Conservation (phyloP, 495 filamentous ascomycete species). For the Mytilinidion resinicola region DNA sequence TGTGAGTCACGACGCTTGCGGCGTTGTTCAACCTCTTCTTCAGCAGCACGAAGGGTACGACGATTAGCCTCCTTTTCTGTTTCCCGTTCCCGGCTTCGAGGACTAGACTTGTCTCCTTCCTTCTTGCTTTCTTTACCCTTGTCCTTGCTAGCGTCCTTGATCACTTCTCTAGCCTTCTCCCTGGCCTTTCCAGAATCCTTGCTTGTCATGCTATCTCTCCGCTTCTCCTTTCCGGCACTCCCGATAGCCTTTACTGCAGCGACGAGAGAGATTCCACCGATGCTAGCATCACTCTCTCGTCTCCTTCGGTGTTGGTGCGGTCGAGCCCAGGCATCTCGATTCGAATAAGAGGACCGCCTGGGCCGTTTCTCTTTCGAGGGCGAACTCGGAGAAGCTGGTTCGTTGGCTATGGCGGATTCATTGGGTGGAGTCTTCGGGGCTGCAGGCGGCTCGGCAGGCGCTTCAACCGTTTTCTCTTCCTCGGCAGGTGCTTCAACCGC, state of each 20-base stretch:
- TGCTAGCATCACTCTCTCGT: conserved; percentile 21
- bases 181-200: conserved; percentile 2
- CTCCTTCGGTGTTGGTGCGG: conserved; percentile 11
- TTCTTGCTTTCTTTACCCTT: conserved; percentile 9
- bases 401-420: conserved; percentile 11
- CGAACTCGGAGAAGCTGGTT: conserved; percentile 2
- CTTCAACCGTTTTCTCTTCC: background rate
- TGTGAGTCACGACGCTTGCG: conserved; percentile 13
- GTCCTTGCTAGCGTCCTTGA: conserved; percentile 2
- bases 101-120: conserved; percentile 6
- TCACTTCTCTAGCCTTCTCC: conserved; percentile 5
- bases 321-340: conserved; percentile 9
- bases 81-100: conserved; percentile 13
- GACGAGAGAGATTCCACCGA: conserved; percentile 3
- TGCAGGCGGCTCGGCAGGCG: background rate
- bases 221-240: conserved; percentile 12
- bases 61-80: conserved; percentile 22
- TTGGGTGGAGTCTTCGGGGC: conserved; percentile 16
- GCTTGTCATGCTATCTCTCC: conserved; percentile 20
- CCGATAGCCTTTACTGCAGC: conserved; percentile 17
- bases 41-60: conserved; percentile 11
- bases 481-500: background rate
- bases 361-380: conserved; percentile 13
- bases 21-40: conserved; percentile 17
- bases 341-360: conserved; percentile 12